Conservation (phyloP, 768 basidiomycete species). For the Porphyrellus cyaneotinctus region DNA sequence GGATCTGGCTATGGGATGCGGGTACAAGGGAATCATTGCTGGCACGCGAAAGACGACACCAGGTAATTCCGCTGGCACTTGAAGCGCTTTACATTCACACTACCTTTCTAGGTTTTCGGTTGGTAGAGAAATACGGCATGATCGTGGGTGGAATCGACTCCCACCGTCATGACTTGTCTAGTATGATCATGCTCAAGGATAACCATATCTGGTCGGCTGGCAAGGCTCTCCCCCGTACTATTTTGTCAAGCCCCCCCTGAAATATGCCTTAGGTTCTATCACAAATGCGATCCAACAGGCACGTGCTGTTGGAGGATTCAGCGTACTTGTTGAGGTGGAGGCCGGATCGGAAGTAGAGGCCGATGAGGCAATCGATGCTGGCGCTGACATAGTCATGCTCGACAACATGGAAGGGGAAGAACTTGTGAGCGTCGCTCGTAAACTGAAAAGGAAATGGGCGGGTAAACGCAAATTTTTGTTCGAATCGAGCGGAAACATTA, state of each 20-base stretch:
- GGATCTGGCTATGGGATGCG: conserved; percentile 70
- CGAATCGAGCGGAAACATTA: conserved; percentile 94
- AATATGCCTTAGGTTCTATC: conserved; percentile 65
- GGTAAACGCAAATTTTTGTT: conserved; percentile 82
- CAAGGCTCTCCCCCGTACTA: conserved; percentile 26
- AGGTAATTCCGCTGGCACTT: conserved; percentile 36
- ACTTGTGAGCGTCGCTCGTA: conserved; percentile 61
- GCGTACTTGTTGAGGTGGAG: conserved; percentile 88
- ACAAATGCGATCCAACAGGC: conserved; percentile 81
- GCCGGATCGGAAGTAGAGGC: conserved; percentile 86
- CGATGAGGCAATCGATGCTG: conserved; percentile 94
- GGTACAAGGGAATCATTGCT: conserved; percentile 85
- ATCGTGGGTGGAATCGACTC: conserved; percentile 94
- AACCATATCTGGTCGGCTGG: conserved; percentile 99
- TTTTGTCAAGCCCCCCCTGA: neutral
- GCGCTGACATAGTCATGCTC: conserved; percentile 93
- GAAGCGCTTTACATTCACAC: conserved; percentile 4
- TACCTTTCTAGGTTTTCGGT: conserved; percentile 66
- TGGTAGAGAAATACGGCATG: conserved; percentile 99
- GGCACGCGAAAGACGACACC: conserved; percentile 98
- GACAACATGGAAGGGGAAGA: conserved; percentile 86
- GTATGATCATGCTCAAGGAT: conserved; percentile 99
- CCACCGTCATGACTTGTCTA: conserved; percentile 94
- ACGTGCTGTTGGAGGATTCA: conserved; percentile 89
- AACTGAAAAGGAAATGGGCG: conserved; percentile 74